Conservation (phyloP, 192 early-diverging fungal species). For the Thamnidium elegans region DNA sequence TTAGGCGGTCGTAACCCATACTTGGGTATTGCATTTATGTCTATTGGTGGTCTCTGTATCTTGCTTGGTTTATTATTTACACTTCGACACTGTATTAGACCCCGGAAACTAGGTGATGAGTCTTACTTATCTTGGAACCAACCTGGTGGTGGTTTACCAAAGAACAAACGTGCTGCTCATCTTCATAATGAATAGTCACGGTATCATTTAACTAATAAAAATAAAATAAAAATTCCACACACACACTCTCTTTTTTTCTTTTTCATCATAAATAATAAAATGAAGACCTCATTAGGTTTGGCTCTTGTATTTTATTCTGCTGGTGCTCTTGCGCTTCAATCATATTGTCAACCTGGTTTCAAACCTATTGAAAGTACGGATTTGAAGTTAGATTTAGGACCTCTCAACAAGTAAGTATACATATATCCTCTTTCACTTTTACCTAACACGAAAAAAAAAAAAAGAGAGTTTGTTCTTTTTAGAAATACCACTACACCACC, state of each 20-base stretch:
- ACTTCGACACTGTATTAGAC: constrained; percentile 82
- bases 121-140: constrained; percentile 27
- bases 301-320: not conserved
- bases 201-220: not conserved
- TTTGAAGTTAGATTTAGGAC: constrained; percentile 24
- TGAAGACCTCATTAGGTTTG: not conserved
- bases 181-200: constrained; percentile 14
- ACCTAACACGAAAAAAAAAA: not conserved
- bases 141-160: constrained; percentile 14
- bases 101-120: constrained; percentile 38
- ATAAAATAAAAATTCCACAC: not conserved
- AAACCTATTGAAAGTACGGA: constrained; percentile 5
- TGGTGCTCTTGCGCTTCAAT: constrained; percentile 3
- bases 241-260: not conserved
- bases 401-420: constrained; percentile 33
- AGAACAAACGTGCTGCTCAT: not conserved
- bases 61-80: constrained; percentile 83
- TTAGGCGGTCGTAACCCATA: constrained; percentile 95
- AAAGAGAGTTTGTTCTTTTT: constrained; percentile 8
- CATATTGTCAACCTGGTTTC: constrained; percentile 26
- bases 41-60: constrained; percentile 82
- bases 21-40: constrained; percentile 88
- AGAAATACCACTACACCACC: constrained; percentile 15
- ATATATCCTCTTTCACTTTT: not conserved
- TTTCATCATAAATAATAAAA: not conserved